Evolutionary conservation across 2,329 filamentous ascomycete species (phyloP), one percentile per base, ranked within the genome.

Genomic region (Cylindrodendrum hubeiense): DNA sequence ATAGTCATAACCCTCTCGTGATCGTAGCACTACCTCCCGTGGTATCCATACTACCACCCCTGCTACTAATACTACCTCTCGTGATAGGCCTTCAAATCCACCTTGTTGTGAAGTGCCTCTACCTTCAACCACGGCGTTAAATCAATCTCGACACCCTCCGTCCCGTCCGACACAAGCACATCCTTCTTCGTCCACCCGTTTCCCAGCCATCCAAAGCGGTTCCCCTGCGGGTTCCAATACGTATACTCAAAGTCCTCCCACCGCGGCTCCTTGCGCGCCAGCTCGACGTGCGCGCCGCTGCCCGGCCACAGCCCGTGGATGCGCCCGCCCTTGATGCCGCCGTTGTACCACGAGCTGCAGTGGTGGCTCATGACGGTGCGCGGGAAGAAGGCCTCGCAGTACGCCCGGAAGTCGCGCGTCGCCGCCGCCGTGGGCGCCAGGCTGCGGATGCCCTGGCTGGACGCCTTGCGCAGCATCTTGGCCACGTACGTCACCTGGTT

Each of bases 261-360:
- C 21, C 58, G 22, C 1, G 58, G 58, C 21, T 61, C 58, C 22
- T 43, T 49, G 7, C 50, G 28, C 4, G 43, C 58, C 13, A 46
- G 41, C 7, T 49, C 37, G 5, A 55, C 50, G n/a, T 60, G 57
- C 22, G 57, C 57, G 8, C 49, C 57, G 41, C 57, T 60, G 2
- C 57, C 57, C 5, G 57, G 57, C 57, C 57, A 60, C 17, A 60
- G 17, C 26, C 57, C 57, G 41, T 60, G 57, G 12, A 60, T n/a
- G 17, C 50, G 28, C 15, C 39, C 49, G 5, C 49, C 57, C 17
- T 37, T 30, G 21, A 53, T 39, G 10, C 57, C 49, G 4, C 57
- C 57, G 28, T 60, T 60, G 28, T 60, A 60, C 57, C 57, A 60
- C 12, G 57, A 60, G 17, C 57, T 60, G 22, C 57, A 60, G 12